Evolutionary conservation across 305 asterid species (phyloP), one percentile per base, ranked within the genome.

Genomic region (Fraxinus baroniana): DNA sequence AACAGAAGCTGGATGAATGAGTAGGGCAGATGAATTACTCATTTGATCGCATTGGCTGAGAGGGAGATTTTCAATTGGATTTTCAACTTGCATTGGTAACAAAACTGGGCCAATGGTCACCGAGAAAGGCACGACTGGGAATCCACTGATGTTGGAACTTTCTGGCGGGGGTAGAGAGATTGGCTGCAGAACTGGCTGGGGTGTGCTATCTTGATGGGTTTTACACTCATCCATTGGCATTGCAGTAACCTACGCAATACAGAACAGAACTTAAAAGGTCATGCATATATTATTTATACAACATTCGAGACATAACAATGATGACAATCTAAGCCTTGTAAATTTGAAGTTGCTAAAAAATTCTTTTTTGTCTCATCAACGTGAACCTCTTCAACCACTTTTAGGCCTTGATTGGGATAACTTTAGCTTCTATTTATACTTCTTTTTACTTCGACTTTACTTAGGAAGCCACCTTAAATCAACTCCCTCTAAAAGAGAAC

Each of bases 231-330:
- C 98, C 77, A 81, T 75, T 7, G 91, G 88, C 87, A 87, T 74
- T 20, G 89, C 78, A 83, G 91, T 75, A 76, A 91, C 98, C 99
- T 95, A 84, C 81, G 76, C 82, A 71, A 46, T 64, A 79, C 52
- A 79, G 77, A 77, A 78, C 28, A 32, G 80, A 80, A 0, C 10
- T 81, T 32, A 79, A 66, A 20, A 79, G 28, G 60, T 7, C 26
- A 13, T 64, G 62, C 41, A 28, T 64, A 79, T 72, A 12, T 74
- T 41, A 41, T 41, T 41, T 8, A 49, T 33, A 41, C 64, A 32
- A 20, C 10, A 22, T 68, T 41, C 22, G 13, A 26, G 28, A 66
- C 55, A 66, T 20, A 79, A 49, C 70, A 78, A n/a, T 74, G 74
- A 62, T 46, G 32, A 80, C 13, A 22, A 68, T 30, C 13, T 57